These are phyloP conservation scores for Saccharomycopsis selenospora DNA, from an alignment of 805 yeast genomes.

Conservation along the genomic window DNA sequence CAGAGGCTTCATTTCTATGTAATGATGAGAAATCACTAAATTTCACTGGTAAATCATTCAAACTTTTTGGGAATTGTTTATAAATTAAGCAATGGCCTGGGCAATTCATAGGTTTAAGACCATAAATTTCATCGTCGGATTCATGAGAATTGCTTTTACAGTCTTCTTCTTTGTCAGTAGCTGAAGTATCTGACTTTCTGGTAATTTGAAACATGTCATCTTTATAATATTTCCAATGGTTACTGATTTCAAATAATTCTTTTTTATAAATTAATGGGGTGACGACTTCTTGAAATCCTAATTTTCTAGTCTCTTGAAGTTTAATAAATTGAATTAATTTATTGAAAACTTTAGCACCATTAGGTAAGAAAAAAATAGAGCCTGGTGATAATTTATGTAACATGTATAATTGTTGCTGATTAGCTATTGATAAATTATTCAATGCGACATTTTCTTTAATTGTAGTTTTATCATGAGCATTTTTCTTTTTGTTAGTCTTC, in stretches of 20 bases:
- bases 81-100: constrained; percentile 91
- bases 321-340: constrained; percentile 77
- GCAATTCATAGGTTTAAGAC: constrained; percentile 92
- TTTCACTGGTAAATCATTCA: constrained; percentile 80
- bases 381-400: constrained; percentile 86
- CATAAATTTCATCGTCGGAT: constrained; percentile 46
- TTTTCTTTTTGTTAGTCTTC: constrained; percentile 16
- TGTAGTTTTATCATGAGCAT: constrained; percentile 16
- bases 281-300: constrained; percentile 86
- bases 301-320: constrained; percentile 58
- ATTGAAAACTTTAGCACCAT: constrained; percentile 83
- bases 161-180: constrained; percentile 26
- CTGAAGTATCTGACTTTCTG: constrained; percentile 33
- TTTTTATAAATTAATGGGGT: constrained; percentile 85
- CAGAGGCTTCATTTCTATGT: constrained; percentile 92
- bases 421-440: constrained; percentile 28
- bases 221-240: constrained; percentile 93
- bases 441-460: constrained; percentile 15
- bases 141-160: constrained; percentile 25
- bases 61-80: constrained; percentile 66
- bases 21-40: constrained; percentile 84
- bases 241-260: constrained; percentile 81
- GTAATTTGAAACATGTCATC: constrained; percentile 91
- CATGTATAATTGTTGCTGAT: constrained; percentile 67
- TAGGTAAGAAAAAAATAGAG: constrained; percentile 83